Conservation (phyloP, 164 flowering plant species). For the Stephania cephalantha region DNA sequence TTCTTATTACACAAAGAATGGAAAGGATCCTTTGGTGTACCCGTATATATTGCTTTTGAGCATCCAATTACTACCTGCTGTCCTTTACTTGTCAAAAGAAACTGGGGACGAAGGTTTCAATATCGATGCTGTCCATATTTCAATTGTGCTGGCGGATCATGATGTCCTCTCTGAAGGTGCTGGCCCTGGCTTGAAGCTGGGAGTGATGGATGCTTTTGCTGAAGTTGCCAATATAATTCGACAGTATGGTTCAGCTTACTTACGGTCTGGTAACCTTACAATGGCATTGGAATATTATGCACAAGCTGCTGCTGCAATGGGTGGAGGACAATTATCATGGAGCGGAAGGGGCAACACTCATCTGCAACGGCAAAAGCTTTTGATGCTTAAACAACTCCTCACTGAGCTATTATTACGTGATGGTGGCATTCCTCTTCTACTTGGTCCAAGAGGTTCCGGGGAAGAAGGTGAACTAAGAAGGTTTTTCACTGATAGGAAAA, state of each 20-base stretch:
- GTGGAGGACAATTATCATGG: conserved; percentile 94
- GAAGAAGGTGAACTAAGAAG: conserved; percentile 87
- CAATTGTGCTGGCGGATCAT: conserved; percentile 77
- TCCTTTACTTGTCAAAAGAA: conserved; percentile 66
- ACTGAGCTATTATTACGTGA: conserved; percentile 74
- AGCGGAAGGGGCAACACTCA: conserved; percentile 58
- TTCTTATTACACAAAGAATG: conserved; percentile 89
- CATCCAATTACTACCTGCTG: conserved; percentile 81
- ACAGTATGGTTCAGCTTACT: conserved; percentile 81
- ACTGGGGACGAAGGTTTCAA: conserved; percentile 68
- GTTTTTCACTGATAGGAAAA: conserved; percentile 52
- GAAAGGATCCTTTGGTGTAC: conserved; percentile 91
- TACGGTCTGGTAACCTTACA: conserved; percentile 57
- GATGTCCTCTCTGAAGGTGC: conserved; percentile 72
- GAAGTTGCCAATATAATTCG: conserved; percentile 82
- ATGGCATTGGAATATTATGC: conserved; percentile 87
- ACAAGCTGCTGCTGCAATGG: conserved; percentile 93
- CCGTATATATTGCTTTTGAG: conserved; percentile 88
- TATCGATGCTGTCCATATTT: conserved; percentile 75
- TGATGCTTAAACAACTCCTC: conserved; percentile 88
- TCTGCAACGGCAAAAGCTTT: conserved; percentile 77
- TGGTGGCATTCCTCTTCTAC: conserved; percentile 74
- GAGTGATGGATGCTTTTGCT: conserved; percentile 86
- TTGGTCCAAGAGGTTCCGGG: conserved; percentile 84
- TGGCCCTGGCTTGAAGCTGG: conserved; percentile 55